Conservation (phyloP, 805 yeast species). For the Millerago galiae region DNA sequence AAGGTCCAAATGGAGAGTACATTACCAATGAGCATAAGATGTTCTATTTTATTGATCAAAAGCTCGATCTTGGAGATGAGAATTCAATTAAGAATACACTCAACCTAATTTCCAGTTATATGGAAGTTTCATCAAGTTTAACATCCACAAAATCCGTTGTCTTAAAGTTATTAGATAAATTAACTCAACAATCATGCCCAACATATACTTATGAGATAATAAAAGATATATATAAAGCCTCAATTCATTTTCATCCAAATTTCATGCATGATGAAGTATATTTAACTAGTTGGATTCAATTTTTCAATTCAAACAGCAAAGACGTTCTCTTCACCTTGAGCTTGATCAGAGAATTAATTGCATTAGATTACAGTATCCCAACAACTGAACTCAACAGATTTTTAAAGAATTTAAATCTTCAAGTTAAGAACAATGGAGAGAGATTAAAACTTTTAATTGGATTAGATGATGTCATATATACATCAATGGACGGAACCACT, state of each 20-base stretch:
- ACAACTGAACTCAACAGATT: not conserved
- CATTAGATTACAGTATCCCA: not conserved
- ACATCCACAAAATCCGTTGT: too few relatives aligned
- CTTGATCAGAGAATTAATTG: not conserved
- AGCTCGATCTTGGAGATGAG: not conserved
- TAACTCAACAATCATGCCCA: too few relatives aligned
- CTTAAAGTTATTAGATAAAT: too few relatives aligned
- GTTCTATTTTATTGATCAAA: constrained; percentile 2
- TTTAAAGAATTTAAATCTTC: not conserved
- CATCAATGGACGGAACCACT: not conserved
- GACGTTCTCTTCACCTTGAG: not conserved
- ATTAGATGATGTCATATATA: constrained; percentile 1
- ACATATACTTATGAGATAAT: too few relatives aligned
- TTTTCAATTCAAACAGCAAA: not conserved
- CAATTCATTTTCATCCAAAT: not conserved
- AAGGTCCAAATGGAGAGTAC: not conserved
- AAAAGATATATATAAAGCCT: too few relatives aligned
- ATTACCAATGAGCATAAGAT: constrained; percentile 8
- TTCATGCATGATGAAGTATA: not conserved
- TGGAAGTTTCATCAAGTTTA: not conserved
- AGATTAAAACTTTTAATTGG: not conserved
- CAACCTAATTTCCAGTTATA: not conserved
- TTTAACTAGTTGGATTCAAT: not conserved
- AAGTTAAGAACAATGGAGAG: too few relatives aligned
- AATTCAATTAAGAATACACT: too few relatives aligned